Evolutionary conservation across 78 protist species (phyloP), one percentile per base, ranked within the genome.

Genomic region (Dictyostelium intermedium): DNA sequence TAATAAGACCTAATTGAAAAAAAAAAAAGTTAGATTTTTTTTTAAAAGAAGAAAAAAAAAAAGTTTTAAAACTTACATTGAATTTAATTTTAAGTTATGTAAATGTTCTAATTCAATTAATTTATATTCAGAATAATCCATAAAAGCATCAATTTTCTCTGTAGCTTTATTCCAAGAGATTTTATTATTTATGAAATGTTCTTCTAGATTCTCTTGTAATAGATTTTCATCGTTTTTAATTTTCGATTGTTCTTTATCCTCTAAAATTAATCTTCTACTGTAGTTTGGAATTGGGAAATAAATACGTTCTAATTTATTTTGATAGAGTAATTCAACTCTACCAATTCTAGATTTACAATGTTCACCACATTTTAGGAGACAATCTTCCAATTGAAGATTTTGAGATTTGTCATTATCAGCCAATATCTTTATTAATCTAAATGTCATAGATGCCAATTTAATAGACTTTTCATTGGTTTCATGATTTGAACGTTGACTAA

Each of bases 261-360:
- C 84, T 1, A 89, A 39, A 34, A 80, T 80, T 30, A 89, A 35
- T 32, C 94, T 43, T 43, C 94, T 43, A 34, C 74, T 34, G 34
- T 63, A 89, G 8, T 69, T 45, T 56, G 96, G 96, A 45, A 92
- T 92, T 35, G 96, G 96, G 69, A 92, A 92, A 72, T 92, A 92
- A 63, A 92, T 80, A 72, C 96, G 84, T 32, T 86, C 91, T 25
- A 92, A 79, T 30, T 84, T 81, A 23, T 63, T 56, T n/a, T 84
- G 61, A 82, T 81, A 61, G 60, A 92, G 61, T 61, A 92, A 72
- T 47, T 92, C 96, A 0, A 92, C 96, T 30, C 96, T 43, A 84
- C 96, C 96, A 63, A 92, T 92, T 45, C 96, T 37, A 2, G 91
- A 84, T 39, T 82, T 72, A 53, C 96, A 92, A 60, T 92, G 93